Evolutionary conservation across 2,329 filamentous ascomycete species (phyloP).

Genomic region (Fonsecaea erecta): DNA sequence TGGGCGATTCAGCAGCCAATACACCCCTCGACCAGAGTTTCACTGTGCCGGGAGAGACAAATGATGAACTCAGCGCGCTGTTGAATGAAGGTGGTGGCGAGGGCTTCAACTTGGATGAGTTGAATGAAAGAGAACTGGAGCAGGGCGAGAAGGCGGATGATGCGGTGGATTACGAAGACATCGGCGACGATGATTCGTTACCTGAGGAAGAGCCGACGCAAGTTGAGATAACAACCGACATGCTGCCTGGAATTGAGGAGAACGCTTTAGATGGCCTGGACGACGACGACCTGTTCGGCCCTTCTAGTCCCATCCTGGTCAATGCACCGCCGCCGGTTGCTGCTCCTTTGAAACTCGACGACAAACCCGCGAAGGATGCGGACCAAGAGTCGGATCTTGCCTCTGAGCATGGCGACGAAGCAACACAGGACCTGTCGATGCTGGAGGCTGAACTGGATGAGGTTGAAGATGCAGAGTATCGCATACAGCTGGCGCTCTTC

Average conservation of each 20-base stretch:
- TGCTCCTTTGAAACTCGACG: constrained; percentile 22
- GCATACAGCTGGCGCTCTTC: constrained; percentile 53
- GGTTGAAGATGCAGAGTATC: constrained; percentile 44
- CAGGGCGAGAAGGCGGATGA: constrained; percentile 83
- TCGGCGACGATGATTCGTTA: constrained; percentile 87
- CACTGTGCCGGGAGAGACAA: constrained; percentile 24
- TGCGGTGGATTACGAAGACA: constrained; percentile 87
- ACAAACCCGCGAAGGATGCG: constrained; percentile 23
- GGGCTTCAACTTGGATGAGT: constrained; percentile 32
- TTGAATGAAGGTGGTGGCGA: constrained; percentile 43
- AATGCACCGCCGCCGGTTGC: constrained; percentile 14
- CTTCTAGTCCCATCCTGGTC: constrained; percentile 28
- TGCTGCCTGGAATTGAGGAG: constrained; percentile 50
- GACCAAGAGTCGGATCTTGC: constrained; percentile 32
- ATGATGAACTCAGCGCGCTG: constrained; percentile 38
- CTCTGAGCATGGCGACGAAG: constrained; percentile 30
- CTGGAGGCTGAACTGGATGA: constrained; percentile 28
- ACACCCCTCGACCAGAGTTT: constrained; percentile 30
- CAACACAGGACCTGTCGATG: constrained; percentile 32
- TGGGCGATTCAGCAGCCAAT: constrained; percentile 15
- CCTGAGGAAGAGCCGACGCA: constrained; percentile 63
- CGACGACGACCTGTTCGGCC: constrained; percentile 49
- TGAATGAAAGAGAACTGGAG: constrained; percentile 43
- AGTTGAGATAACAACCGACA: constrained; percentile 22
- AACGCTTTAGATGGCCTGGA: constrained; percentile 59